Evolutionary conservation across 2,329 filamentous ascomycete genomes (phyloP).

Genomic region (Microsporum audouinii): DNA sequence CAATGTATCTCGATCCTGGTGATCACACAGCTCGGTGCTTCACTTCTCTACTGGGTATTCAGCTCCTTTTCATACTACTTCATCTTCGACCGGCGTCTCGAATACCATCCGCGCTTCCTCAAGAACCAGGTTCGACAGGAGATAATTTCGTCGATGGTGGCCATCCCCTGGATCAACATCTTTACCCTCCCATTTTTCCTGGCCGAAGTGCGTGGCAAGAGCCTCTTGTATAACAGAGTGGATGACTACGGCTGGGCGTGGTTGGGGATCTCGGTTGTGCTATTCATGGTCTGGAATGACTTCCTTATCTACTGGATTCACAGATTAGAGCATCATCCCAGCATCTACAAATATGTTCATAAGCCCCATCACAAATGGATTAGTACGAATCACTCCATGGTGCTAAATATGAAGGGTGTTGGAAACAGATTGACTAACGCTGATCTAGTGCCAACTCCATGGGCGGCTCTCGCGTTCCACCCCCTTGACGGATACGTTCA

Average conservation of each 20-base stretch:
- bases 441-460: constrained; percentile 69
- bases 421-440: neutral
- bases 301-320: constrained; percentile 72
- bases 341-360: constrained; percentile 66
- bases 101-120: constrained; percentile 68
- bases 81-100: constrained; percentile 72
- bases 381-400: neutral
- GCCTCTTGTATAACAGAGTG: constrained; percentile 59
- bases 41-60: constrained; percentile 58
- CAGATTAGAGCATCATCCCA: constrained; percentile 60
- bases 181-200: constrained; percentile 67
- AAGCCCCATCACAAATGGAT: constrained; percentile 90
- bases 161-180: constrained; percentile 63
- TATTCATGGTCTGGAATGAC: constrained; percentile 69
- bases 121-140: constrained; percentile 73
- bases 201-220: constrained; percentile 61
- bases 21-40: constrained; percentile 56
- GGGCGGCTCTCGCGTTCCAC: constrained; percentile 73
- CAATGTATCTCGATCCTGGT: constrained; percentile 59
- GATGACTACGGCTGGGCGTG: constrained; percentile 60
- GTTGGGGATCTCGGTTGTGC: constrained; percentile 60
- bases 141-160: constrained; percentile 56
- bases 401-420: no score
- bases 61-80: constrained; percentile 64
- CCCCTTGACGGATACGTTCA: constrained; percentile 71